A percentile compares a stretch with the other conserved stretches of the same genome.
Evolutionary conservation across 2,329 filamentous ascomycete genomes (phyloP).

Genomic region (Cladosporium colombiae): DNA sequence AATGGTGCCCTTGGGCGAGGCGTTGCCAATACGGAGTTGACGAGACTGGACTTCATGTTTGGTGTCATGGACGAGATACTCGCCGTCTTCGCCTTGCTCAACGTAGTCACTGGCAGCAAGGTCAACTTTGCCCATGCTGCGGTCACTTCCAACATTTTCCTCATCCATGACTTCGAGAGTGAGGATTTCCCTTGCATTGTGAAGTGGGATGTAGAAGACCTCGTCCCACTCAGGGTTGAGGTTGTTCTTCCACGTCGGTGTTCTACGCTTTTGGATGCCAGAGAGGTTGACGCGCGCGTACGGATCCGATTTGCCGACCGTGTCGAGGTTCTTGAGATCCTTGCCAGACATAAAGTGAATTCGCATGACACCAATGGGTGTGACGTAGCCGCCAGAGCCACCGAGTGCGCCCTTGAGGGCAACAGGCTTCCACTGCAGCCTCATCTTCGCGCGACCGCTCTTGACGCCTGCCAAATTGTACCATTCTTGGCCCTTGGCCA

Average conservation of each 20-base stretch:
- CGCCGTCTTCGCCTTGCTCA: conserved; percentile 72
- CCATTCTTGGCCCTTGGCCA: conserved; percentile 93
- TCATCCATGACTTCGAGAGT: conserved; percentile 95
- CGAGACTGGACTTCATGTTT: conserved; percentile 66
- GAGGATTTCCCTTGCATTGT: conserved; percentile 79
- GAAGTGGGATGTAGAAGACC: conserved; percentile 88
- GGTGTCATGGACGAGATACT: conserved; percentile 75
- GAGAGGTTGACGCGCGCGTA: conserved; percentile 88
- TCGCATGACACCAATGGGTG: conserved; percentile 91
- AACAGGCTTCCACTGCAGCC: conserved; percentile 92
- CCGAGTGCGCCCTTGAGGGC: conserved; percentile 75
- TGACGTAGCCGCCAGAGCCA: conserved; percentile 84
- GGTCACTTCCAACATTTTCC: conserved; percentile 87
- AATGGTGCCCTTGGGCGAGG: conserved; percentile 74
- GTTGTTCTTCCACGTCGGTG: conserved; percentile 94
- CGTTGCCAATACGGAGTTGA: conserved; percentile 72
- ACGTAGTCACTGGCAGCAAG: conserved; percentile 78
- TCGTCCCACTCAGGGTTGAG: conserved; percentile 96
- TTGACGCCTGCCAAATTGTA: conserved; percentile 82
- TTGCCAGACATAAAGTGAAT: conserved; percentile 84
- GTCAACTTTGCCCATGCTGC: conserved; percentile 80
- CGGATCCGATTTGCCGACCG: conserved; percentile 94
- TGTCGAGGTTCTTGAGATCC: conserved; percentile 87
- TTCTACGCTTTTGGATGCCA: conserved; percentile 85
- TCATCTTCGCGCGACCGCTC: conserved; percentile 85